Base-by-base conservation (phyloP, 2,329 filamentous ascomycete genomes). In the Ceratocystiopsis sp. region DNA sequence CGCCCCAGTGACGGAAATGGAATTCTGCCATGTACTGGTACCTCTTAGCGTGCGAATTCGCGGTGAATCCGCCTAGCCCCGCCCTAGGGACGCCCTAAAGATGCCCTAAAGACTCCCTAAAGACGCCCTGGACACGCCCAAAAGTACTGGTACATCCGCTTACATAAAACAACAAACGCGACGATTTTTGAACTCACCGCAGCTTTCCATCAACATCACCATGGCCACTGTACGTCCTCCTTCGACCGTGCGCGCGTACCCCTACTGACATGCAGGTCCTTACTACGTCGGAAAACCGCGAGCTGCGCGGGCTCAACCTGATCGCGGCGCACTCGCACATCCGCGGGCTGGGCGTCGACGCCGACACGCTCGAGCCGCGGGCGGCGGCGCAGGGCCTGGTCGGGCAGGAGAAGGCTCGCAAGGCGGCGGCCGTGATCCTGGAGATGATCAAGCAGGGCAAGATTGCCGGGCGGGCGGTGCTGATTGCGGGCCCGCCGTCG, bases 361-460 rank as follows among this genome's bases (percentile, higher is more conserved):
- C 78, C 46, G 86, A 93, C 57, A 91, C 85, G 8, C 71, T 98
- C 51, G 87, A 94, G 56, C 87, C 91, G 17, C 78, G 89, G 47
- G 63, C 74, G 25, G 73, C 81, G 40, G 93, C 89, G 14, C 91
- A 98, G 61, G 91, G 91, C 34, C 75, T 98, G 6, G 89, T 98
- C 10, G 91, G 91, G 38, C 91, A 98, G 64, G 80, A 93, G 57
- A 94, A 94, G 68, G 91, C 91, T 45, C 80, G 91, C 47, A 96
- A 95, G 64, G 91, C 91, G 11, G 91, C 91, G 3, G 91, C 89
- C 1, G 82, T 98, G 40, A 93, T 98, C 54, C 67, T 98, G 48
- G 86, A 94, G 67, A 98, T 98, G 91, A 93, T 93, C 55, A 95
- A 93, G 66, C 86, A 95, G 58, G 89, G 89, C 57, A 96, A 95